A percentile compares a stretch with the other conserved stretches of the same genome.
These are phyloP conservation scores for Endotrypanum monterogeii DNA, from an alignment of 208 protist genomes.

Conservation along the genomic window DNA sequence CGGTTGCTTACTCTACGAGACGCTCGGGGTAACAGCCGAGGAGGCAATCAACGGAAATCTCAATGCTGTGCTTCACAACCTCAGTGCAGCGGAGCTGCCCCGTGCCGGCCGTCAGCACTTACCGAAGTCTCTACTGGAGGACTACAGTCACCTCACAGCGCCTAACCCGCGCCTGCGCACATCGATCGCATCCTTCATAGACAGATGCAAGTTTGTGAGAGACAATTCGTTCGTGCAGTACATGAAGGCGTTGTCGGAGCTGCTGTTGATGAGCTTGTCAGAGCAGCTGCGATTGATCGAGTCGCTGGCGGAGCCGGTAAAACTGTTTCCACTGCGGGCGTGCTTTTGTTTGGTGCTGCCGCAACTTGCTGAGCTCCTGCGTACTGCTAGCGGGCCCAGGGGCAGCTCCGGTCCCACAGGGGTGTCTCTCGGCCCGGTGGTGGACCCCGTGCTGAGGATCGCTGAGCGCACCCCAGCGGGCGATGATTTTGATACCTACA, in stretches of 20 bases:
- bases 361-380: conserved; percentile 53
- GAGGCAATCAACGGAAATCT: conserved; percentile 28
- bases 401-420: conserved; percentile 12
- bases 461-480: conserved; percentile 33
- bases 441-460: conserved; percentile 68
- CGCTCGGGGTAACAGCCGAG: conserved; percentile 35
- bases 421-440: conserved; percentile 36
- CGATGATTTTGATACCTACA: conserved; percentile 53
- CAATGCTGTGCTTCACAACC: conserved; percentile 14
- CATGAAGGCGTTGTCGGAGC: conserved; percentile 61
- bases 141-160: conserved; percentile 50
- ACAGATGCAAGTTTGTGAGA: conserved; percentile 58
- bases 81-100: conserved; percentile 28
- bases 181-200: conserved; percentile 49
- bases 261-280: conserved; percentile 60
- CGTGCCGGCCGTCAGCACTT: conserved; percentile 35
- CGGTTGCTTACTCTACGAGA: conserved; percentile 76
- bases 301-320: conserved; percentile 45
- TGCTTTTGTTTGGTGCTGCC: conserved; percentile 68
- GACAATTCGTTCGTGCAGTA: conserved; percentile 64
- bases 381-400: conserved; percentile 38
- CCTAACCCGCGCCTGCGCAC: conserved; percentile 53
- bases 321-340: conserved; percentile 53
- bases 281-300: conserved; percentile 64
- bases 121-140: conserved; percentile 51